phyloP scores from a whole-genome alignment of 768 basidiomycete genomes.

The Cystobasidium onofrii region DNA sequence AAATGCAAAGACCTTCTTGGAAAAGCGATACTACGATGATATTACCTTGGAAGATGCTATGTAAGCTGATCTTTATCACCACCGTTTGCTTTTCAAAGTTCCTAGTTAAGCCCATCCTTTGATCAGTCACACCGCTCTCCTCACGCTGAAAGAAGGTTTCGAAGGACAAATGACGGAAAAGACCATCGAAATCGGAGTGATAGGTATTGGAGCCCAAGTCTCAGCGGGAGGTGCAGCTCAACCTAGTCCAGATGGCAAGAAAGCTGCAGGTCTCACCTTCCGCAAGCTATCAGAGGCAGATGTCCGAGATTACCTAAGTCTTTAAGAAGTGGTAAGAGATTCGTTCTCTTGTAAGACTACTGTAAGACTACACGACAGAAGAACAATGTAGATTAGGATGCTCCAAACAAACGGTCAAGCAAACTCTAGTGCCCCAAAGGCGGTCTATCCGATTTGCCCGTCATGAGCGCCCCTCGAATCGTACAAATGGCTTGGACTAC shows the following conservation, averaged over 20 bases:
- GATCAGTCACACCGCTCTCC: slow-evolving; percentile 93
- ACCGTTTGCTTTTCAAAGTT: background rate
- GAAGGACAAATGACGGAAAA: slow-evolving; percentile 99
- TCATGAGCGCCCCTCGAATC: too few relatives aligned
- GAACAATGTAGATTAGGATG: too few relatives aligned
- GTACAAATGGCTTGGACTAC: too few relatives aligned
- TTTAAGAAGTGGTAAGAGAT: background rate
- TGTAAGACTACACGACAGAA: too few relatives aligned
- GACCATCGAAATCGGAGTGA: slow-evolving; percentile 96
- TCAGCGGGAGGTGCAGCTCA: slow-evolving; percentile 61
- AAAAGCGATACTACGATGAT: slow-evolving; percentile 69
- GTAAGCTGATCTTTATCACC: background rate
- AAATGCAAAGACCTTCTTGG: slow-evolving; percentile 98
- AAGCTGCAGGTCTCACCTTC: slow-evolving; percentile 57
- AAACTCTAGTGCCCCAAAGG: too few relatives aligned
- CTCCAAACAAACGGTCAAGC: too few relatives aligned
- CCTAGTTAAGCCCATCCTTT: slow-evolving; percentile 62
- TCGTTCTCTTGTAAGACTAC: too few relatives aligned
- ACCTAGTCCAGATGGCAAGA: slow-evolving; percentile 53
- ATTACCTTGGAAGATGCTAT: slow-evolving; percentile 41
- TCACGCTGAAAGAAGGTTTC: slow-evolving; percentile 97
- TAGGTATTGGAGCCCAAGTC: slow-evolving; percentile 71
- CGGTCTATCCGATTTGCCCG: too few relatives aligned
- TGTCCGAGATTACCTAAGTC: slow-evolving; percentile 70
- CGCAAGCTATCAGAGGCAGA: slow-evolving; percentile 93